Evolutionary conservation across 768 basidiomycete genomes (phyloP).

Genomic region (Mycena rebaudengoi): DNA sequence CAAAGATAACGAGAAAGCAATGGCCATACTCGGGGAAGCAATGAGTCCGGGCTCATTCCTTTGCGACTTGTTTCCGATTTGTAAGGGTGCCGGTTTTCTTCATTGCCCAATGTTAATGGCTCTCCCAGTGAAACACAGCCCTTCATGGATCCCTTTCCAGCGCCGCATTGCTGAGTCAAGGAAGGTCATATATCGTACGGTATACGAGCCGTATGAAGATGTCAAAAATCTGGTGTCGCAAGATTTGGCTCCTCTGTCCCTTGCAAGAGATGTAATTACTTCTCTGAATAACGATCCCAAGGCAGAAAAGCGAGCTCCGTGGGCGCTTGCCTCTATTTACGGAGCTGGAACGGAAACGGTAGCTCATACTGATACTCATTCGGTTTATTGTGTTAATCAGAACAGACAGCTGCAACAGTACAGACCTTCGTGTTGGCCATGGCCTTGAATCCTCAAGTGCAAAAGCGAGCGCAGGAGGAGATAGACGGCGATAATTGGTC

Average conservation of each 20-base stretch:
- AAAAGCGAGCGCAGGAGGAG: conserved; percentile 26
- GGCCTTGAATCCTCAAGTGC: conserved; percentile 22
- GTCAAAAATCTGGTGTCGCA: conserved; percentile 24
- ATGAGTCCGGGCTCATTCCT: conserved; percentile 39
- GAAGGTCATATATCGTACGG: conserved; percentile 13
- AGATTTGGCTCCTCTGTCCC: conserved; percentile 17
- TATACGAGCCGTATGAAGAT: conserved; percentile 26
- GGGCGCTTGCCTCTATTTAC: background rate
- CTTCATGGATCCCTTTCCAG: conserved; percentile 35
- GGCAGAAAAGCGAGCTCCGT: no score
- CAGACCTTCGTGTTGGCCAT: conserved; percentile 27
- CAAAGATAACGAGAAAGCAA: conserved; percentile 32
- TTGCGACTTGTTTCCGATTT: conserved; percentile 35
- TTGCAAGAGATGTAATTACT: conserved; percentile 7
- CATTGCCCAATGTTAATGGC: background rate
- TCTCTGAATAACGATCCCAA: background rate
- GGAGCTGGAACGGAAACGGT: conserved; percentile 1
- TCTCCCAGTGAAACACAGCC: conserved; percentile 32
- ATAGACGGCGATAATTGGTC: conserved; percentile 28
- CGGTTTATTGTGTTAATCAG: background rate
- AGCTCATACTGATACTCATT: background rate
- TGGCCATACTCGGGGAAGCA: conserved; percentile 32
- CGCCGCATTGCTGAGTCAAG: conserved; percentile 6
- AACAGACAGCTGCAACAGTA: conserved; percentile 19
- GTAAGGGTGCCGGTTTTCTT: conserved; percentile 20